Percentiles rank a stretch among this genome's conserved stretches.
phyloP scores from a whole-genome alignment of 176 grass and related monocot genomes.

The Microstegium vimineum region DNA sequence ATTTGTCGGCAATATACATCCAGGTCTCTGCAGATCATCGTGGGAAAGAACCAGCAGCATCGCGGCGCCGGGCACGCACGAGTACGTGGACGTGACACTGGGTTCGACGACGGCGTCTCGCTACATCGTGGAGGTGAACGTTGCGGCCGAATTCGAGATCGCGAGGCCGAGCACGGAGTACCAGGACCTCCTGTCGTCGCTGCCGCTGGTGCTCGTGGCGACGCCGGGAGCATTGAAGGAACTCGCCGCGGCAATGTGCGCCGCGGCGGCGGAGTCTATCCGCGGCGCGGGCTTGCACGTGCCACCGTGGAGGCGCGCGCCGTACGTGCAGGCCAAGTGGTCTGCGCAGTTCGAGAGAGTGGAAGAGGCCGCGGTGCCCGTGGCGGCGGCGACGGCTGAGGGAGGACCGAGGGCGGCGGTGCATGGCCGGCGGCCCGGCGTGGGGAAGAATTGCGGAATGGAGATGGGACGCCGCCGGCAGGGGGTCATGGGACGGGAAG shows the following conservation, averaged over 20 bases:
- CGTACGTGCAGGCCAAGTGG: conserved; percentile 81
- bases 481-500: neutral
- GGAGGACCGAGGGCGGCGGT: neutral
- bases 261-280: conserved; percentile 58
- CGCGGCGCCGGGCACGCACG: conserved; percentile 37
- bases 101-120: neutral
- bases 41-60: conserved; percentile 43
- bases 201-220: conserved; percentile 52
- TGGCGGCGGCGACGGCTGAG: neutral
- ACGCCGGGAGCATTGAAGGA: conserved; percentile 33
- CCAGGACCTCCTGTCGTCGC: conserved; percentile 27
- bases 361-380: neutral
- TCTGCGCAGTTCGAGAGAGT: conserved; percentile 34
- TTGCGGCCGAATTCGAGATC: conserved; percentile 66
- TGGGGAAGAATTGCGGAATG: conserved; percentile 36
- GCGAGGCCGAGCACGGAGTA: conserved; percentile 63
- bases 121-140: conserved; percentile 74
- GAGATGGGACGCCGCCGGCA: conserved; percentile 35
- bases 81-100: conserved; percentile 55
- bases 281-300: conserved; percentile 64
- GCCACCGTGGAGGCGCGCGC: conserved; percentile 65
- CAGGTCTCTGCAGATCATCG: conserved; percentile 68
- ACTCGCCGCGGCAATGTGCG: conserved; percentile 61
- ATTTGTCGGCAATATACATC: neutral
- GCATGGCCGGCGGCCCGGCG: neutral